Base-by-base conservation (phyloP, 2,329 filamentous ascomycete genomes). In the Phyllosticta citribraziliensis region DNA sequence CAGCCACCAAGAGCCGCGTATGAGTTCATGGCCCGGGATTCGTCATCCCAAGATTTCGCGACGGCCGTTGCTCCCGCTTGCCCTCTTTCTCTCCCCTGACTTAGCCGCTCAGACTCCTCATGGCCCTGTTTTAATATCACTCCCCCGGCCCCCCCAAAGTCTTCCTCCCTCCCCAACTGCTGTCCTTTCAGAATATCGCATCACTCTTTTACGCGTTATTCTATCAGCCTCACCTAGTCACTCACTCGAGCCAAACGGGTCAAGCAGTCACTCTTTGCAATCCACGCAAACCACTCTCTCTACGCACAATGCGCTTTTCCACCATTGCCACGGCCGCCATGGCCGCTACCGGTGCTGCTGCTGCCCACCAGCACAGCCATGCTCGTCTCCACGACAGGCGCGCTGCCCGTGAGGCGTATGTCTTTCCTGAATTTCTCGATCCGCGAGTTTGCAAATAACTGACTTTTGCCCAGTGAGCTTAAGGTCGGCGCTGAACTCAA, bases 131-230 rank as follows among this genome's bases (percentile, higher is more conserved):
- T 61, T 61, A 57, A 56, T 61, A 61, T 61, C 40, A 52, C 59
- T 51, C 55, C 47, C 59, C 59, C 59, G 40, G 19, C 35, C 50
- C 59, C 50, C 59, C 55, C 50, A 20, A 19, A 6, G 14, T 8
- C 22, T 20, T 52, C 51, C 35, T 52, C 24, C 33, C 53, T 35
- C 55, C 35, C 47, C n/a, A 47, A 53, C 50, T 53, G 54, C 59
- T 50, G 24, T 52, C 47, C 40, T 56, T 52, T 19, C 58, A 52
- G 53, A 60, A 57, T 61, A 61, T 57, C 59, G 59, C 47, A 61
- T 57, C 59, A 61, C 55, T 61, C 59, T 57, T 61, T 61, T 61
- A 58, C 17, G 59, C 59, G 59, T 55, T 61, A 61, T 61, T 61
- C 54, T 14, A 40, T 14, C 22, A 22, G 22, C 22, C 22, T 22